Percentiles rank a stretch among this genome's conserved stretches.
These are phyloP conservation scores for Neurospora sp. DNA, from an alignment of 495 filamentous ascomycete species.

Conservation along the genomic window DNA sequence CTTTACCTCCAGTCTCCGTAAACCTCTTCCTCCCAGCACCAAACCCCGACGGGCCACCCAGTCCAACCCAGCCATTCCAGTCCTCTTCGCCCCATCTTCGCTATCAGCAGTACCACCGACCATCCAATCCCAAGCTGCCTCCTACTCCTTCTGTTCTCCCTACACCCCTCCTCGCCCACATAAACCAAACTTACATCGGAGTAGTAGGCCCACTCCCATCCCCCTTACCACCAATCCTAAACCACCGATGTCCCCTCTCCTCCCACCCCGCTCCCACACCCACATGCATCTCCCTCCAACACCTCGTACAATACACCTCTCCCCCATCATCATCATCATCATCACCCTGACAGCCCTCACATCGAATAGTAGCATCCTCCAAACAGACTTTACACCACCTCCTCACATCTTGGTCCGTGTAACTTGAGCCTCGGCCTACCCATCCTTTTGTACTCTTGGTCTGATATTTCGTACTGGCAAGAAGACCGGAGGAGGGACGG, in stretches of 20 bases:
- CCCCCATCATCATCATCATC: constrained; percentile 34
- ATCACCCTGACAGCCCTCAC: constrained; percentile 39
- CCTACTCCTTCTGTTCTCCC: not conserved
- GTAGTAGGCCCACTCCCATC: not conserved
- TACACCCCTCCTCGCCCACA: not conserved
- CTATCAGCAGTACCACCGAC: not conserved
- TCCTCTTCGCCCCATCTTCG: not conserved
- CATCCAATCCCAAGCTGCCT: not conserved
- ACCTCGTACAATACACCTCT: constrained; percentile 48
- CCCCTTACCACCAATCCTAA: constrained; percentile 4
- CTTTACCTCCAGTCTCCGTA: no score
- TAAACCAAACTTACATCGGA: not conserved
- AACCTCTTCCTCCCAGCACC: not conserved
- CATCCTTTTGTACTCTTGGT: not conserved
- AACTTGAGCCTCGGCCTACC: constrained; percentile 21
- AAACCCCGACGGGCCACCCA: not conserved
- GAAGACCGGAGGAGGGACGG: no score
- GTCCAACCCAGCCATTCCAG: not conserved
- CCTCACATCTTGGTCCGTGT: constrained; percentile 53
- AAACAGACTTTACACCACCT: constrained; percentile 64
- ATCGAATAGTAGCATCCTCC: constrained; percentile 52
- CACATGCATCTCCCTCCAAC: constrained; percentile 61
- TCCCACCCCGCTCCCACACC: constrained; percentile 47
- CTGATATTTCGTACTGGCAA: no score
- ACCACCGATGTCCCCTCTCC: constrained; percentile 41